Evolutionary conservation across 257 asterid genomes (phyloP).

Genomic region (Eucommia ulmoides): DNA sequence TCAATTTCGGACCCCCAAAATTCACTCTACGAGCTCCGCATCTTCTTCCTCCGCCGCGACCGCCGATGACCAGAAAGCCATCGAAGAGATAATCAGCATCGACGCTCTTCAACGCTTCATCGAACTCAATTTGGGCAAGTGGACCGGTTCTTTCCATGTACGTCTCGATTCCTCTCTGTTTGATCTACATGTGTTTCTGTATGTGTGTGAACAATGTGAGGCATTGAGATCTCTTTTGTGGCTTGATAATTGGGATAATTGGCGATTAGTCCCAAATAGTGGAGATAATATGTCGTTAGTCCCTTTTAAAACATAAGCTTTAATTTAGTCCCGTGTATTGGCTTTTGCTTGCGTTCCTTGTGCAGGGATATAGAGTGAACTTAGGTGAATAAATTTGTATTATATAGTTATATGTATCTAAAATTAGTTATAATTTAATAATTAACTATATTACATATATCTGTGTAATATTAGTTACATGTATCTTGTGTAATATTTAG

Average conservation of each 20-base stretch:
- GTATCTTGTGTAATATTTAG: no score
- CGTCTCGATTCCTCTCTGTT: slow-evolving; percentile 2
- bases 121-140: slow-evolving; percentile 61
- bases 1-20: slow-evolving; percentile 23
- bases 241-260: no score
- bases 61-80: slow-evolving; percentile 17
- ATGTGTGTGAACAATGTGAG: background rate
- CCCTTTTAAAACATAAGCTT: no score
- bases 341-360: background rate
- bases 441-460: no score
- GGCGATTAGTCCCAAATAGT: no score
- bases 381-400: background rate
- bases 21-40: slow-evolving; percentile 17
- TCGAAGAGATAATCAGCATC: slow-evolving; percentile 28
- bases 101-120: slow-evolving; percentile 61
- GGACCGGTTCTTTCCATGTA: slow-evolving; percentile 86
- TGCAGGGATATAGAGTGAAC: background rate
- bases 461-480: no score
- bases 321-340: no score
- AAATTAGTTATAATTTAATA: no score
- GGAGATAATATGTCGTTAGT: no score
- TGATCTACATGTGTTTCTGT: no score
- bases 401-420: background rate
- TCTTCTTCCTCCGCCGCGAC: slow-evolving; percentile 25
- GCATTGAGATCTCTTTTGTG: background rate